Evolutionary conservation across 495 filamentous ascomycete species (phyloP), one percentile per base, ranked within the genome.

Genomic region (Penicillium bovifimosum): DNA sequence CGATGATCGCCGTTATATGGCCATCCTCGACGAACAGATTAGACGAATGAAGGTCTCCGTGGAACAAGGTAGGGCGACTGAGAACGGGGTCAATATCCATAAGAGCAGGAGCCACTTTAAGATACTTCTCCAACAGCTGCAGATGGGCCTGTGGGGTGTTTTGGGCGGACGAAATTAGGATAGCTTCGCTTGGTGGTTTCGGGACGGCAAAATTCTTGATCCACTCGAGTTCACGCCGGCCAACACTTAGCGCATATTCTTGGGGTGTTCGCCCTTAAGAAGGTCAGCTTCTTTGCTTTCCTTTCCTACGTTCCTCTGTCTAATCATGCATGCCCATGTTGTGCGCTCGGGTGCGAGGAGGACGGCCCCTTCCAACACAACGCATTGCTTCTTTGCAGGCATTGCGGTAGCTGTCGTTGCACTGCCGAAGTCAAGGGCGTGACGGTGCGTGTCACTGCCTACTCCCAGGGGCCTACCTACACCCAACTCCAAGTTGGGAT

Each of bases 21-120:
- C 48, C 42, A 9, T 66, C 43, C 41, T 64, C 46, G 5, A 73
- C 54, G 38, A 73, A 72, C 6, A 76, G 51, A 50, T 76, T 76
- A 0, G 62, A 61, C 18, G 65, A 59, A 50, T 70, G 69, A 34
- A 76, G 64, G 41, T 76, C 71, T 6, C 35, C 29, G 44, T 76
- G 67, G 67, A 65, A 73, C 11, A 74, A 33, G 18, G 13, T 41
- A 46, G 68, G 51, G 4, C 54, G 50, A 42, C 0, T 32, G 7
- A 71, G 55, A 9, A 28, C 10, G 34, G 42, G 13, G n/a, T 66
- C 56, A 27, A 56, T 47, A 34, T 59, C 59, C 31, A 73, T 18
- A n/a, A 73, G 52, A 46, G 41, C 52, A 51, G 63, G 65, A 32
- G 56, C 54, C 32, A 67, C 44, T 9, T 32, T 46, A 20, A 63